Base-by-base conservation (phyloP, 371 early-diverging fungal species). In the Sporodiniella umbellata region DNA sequence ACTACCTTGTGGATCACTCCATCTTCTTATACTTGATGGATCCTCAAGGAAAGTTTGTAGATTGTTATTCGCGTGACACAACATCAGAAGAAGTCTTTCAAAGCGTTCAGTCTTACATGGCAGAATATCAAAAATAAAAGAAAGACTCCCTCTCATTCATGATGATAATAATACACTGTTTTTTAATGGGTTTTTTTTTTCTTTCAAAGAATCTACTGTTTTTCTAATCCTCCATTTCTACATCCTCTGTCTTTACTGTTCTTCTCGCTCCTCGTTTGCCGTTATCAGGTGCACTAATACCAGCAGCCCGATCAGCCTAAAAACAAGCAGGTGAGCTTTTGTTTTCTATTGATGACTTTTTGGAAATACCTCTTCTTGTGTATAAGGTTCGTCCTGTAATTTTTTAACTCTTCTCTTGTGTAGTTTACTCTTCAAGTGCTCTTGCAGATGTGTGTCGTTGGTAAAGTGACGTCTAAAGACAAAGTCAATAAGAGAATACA, bases 1-100 rank as follows among this genome's bases (percentile, higher is more conserved):
- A 96, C 60, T 96, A 96, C 63, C 64, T 96, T 33, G 96, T 96
- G 10, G 97, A 96, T 53, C 97, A 96, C 65, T 92, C 93, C 31
- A 95, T 96, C 62, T 96, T 95, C 73, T 88, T 94, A 51, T 96
- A 94, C 62, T 70, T 96, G 30, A 88, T 96, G 83, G 89, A 87
- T 51, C 94, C 92, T 4, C 75, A 89, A 33, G 95, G 95, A 30
- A 58, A 81, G 51, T 96, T 93, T 64, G 75, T 92, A 15, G 89
- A 92, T 28, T 88, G 87, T 45, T 96, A 87, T 68, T 93, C 95
- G 19, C 84, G 84, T 57, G 86, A 88, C 50, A 71, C 72, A 39
- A 69, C 79, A 1, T 72, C 83, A 1, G 76, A 77, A 18, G 66
- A 75, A 42, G 83, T 86, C 47, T 66, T 79, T 1, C 24, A 44